Evolutionary conservation across 2,329 filamentous ascomycete species (phyloP).

Genomic region (Plenodomus biglobosus): DNA sequence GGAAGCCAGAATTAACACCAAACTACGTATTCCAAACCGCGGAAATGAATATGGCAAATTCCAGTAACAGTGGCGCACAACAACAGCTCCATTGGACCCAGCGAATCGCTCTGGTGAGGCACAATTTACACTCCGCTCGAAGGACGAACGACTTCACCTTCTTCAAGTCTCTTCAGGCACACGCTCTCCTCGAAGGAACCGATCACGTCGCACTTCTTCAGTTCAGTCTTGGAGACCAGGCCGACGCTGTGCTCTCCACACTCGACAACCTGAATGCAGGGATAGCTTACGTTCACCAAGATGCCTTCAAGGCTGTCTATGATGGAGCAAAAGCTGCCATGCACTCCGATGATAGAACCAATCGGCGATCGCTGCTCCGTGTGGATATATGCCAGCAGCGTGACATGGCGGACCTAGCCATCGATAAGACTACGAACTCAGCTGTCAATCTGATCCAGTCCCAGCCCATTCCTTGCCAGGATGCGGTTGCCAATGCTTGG

Average conservation of each 20-base stretch:
- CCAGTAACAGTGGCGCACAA: background rate
- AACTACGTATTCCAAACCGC: background rate
- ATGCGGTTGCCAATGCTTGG: conserved; percentile 49
- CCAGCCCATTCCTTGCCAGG: conserved; percentile 45
- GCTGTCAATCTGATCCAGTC: conserved; percentile 48
- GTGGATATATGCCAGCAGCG: conserved; percentile 50
- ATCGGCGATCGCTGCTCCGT: conserved; percentile 42
- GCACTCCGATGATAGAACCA: conserved; percentile 32
- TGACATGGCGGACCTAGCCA: conserved; percentile 50
- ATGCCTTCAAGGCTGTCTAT: conserved; percentile 51
- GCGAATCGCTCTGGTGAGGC: conserved; percentile 48
- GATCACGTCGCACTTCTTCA: conserved; percentile 50
- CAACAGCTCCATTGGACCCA: conserved; percentile 51
- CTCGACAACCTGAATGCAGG: conserved; percentile 51
- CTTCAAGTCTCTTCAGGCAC: conserved; percentile 51
- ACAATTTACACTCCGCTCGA: conserved; percentile 49
- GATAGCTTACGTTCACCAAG: conserved; percentile 51
- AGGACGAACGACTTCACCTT: conserved; percentile 51
- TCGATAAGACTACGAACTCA: conserved; percentile 51
- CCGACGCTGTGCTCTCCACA: conserved; percentile 47
- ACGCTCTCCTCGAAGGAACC: conserved; percentile 48
- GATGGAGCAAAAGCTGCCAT: conserved; percentile 45
- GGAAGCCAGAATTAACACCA: background rate
- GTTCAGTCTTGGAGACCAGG: conserved; percentile 46
- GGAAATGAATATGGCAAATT: background rate